Conservation (phyloP, 495 filamentous ascomycete species). For the Articulospora tetracladia region DNA sequence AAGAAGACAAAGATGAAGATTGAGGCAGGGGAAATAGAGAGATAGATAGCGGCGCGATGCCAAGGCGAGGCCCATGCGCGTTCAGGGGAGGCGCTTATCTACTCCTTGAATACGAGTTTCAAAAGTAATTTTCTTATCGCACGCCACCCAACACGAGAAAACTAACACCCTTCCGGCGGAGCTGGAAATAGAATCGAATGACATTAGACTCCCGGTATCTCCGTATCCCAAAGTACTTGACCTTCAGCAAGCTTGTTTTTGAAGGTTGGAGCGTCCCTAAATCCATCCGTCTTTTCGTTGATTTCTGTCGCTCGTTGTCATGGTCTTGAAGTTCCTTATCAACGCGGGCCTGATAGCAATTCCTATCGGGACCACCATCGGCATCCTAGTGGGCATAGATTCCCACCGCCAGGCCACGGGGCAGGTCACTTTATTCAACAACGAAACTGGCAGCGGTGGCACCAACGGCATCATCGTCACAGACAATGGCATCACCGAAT, state of each 20-base stretch:
- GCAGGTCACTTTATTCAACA: background rate
- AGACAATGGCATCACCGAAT: background rate
- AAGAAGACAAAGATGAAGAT: background rate
- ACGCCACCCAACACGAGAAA: background rate
- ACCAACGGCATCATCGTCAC: background rate
- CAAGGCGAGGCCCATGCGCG: too few relatives aligned
- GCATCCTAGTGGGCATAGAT: constrained; percentile 36
- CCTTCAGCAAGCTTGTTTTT: too few relatives aligned
- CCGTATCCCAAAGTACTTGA: background rate
- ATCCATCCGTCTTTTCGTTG: too few relatives aligned
- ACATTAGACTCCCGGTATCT: background rate
- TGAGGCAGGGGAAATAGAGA: background rate
- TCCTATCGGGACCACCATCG: constrained; percentile 36
- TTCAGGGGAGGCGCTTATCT: background rate
- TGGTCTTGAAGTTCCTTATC: constrained; percentile 25
- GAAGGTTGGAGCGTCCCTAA: too few relatives aligned
- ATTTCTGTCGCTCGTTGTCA: background rate
- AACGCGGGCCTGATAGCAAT: constrained; percentile 35
- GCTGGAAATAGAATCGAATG: background rate
- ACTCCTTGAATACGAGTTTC: background rate
- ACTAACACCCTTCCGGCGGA: background rate
- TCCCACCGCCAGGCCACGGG: constrained; percentile 30
- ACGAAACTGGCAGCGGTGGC: background rate
- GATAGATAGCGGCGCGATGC: background rate
- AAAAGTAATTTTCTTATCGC: background rate